Conservation (phyloP, 768 basidiomycete genomes). For the Boletus rubescentipes region DNA sequence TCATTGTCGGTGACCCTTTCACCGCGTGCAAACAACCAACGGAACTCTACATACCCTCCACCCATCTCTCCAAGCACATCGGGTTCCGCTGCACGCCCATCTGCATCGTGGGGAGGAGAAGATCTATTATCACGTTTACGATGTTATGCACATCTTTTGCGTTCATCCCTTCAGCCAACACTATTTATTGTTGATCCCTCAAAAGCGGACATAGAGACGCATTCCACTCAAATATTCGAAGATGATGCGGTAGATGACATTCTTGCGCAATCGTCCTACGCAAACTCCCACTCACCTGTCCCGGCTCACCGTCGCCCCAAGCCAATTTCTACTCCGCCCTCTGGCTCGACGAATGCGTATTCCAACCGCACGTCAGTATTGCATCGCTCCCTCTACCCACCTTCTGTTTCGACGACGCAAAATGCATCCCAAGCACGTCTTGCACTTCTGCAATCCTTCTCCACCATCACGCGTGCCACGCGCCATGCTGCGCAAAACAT, state of each 20-base stretch:
- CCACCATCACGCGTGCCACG: slow-evolving; percentile 90
- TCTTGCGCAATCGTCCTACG: slow-evolving; percentile 73
- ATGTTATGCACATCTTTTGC: slow-evolving; percentile 76
- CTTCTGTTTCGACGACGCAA: slow-evolving; percentile 50
- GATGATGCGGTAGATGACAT: slow-evolving; percentile 90
- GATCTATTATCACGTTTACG: slow-evolving; percentile 77
- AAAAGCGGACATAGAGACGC: slow-evolving; percentile 87
- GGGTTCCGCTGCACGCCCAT: slow-evolving; percentile 38
- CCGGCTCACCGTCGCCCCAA: slow-evolving; percentile 80
- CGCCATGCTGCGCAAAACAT: slow-evolving; percentile 94
- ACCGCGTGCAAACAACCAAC: slow-evolving; percentile 36
- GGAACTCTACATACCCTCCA: slow-evolving; percentile 56
- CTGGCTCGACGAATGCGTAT: slow-evolving; percentile 48
- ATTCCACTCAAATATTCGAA: slow-evolving; percentile 79
- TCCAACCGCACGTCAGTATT: slow-evolving; percentile 72
- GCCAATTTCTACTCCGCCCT: slow-evolving; percentile 49
- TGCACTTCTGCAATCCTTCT: slow-evolving; percentile 90
- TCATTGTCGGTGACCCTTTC: slow-evolving; percentile 70
- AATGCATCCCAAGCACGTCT: slow-evolving; percentile 69
- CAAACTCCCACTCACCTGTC: slow-evolving; percentile 76
- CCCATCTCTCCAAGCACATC: slow-evolving; percentile 51
- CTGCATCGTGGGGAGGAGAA: slow-evolving; percentile 83
- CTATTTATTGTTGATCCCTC: slow-evolving; percentile 93
- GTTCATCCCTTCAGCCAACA: slow-evolving; percentile 81
- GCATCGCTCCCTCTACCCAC: slow-evolving; percentile 67